phyloP scores from a whole-genome alignment of 352 stramenopile species.

The Globisporangium recalcitrans region DNA sequence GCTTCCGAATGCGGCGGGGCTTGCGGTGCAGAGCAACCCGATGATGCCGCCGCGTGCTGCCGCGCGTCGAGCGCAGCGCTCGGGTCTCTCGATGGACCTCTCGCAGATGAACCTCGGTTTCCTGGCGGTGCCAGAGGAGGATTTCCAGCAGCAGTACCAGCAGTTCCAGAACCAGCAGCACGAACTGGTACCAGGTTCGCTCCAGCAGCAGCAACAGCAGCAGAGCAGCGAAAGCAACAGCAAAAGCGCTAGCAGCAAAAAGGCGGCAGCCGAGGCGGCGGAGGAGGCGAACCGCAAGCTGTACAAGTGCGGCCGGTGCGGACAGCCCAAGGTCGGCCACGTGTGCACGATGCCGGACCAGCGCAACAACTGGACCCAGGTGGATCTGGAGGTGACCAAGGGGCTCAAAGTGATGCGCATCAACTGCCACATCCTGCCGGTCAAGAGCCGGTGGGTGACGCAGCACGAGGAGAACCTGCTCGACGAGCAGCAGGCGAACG shows the following conservation, averaged over 20 bases:
- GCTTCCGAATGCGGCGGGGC: conserved; percentile 23
- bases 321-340: conserved; percentile 81
- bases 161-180: conserved; percentile 13
- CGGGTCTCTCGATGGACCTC: conserved; percentile 79
- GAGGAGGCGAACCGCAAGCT: conserved; percentile 62
- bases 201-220: neutral
- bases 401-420: conserved; percentile 64
- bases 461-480: conserved; percentile 58
- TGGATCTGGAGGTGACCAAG: conserved; percentile 72
- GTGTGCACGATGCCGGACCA: conserved; percentile 84
- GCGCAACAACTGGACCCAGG: conserved; percentile 83
- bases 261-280: conserved; percentile 9
- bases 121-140: conserved; percentile 55
- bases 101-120: conserved; percentile 77
- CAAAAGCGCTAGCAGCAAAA: conserved; percentile 27
- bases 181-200: conserved; percentile 14
- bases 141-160: conserved; percentile 39
- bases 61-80: conserved; percentile 37
- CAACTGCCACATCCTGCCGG: conserved; percentile 68
- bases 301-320: conserved; percentile 86
- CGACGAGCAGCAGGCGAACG: conserved; percentile 6
- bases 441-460: conserved; percentile 59
- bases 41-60: conserved; percentile 11
- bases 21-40: neutral
- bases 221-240: conserved; percentile 19